phyloP scores from a whole-genome alignment of 768 basidiomycete genomes.

The Hortiboletus flavorubellus region DNA sequence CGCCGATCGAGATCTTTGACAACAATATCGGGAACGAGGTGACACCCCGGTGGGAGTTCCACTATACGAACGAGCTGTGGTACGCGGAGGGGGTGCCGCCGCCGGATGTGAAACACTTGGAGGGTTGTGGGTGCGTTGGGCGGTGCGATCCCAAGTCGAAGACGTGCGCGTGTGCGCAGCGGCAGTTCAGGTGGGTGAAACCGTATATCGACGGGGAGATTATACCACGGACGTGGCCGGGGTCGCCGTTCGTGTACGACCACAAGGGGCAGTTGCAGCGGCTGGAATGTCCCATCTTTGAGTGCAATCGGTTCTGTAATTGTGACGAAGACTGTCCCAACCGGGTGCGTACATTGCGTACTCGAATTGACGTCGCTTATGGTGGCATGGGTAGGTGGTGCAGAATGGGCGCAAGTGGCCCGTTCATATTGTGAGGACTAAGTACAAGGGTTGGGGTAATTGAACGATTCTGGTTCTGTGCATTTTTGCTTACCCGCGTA shows the following conservation, averaged over 20 bases:
- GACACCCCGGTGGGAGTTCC: constrained; percentile 82
- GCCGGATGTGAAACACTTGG: constrained; percentile 54
- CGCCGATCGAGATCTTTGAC: constrained; percentile 55
- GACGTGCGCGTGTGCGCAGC: constrained; percentile 65
- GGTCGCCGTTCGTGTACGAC: constrained; percentile 69
- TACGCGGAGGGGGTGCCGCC: constrained; percentile 64
- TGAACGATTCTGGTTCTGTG: constrained; percentile 13
- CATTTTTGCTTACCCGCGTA: neutral
- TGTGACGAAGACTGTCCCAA: constrained; percentile 83
- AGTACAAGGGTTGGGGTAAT: constrained; percentile 81
- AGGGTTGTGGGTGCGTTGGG: constrained; percentile 74
- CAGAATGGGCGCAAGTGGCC: constrained; percentile 69
- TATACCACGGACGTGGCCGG: constrained; percentile 33
- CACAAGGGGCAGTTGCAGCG: constrained; percentile 50
- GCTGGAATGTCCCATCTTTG: constrained; percentile 65
- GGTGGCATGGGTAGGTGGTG: constrained; percentile 54
- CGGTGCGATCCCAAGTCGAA: constrained; percentile 71
- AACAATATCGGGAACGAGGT: constrained; percentile 68
- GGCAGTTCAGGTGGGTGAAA: constrained; percentile 43
- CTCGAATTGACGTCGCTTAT: neutral
- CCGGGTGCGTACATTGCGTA: constrained; percentile 45
- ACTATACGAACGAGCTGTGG: constrained; percentile 83
- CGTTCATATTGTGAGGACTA: constrained; percentile 67
- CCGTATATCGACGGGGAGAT: constrained; percentile 17
- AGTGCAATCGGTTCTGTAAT: constrained; percentile 80